Evolutionary conservation across 2,329 filamentous ascomycete genomes (phyloP), one percentile per base, ranked within the genome.

Genomic region (Aspergillus sp.): DNA sequence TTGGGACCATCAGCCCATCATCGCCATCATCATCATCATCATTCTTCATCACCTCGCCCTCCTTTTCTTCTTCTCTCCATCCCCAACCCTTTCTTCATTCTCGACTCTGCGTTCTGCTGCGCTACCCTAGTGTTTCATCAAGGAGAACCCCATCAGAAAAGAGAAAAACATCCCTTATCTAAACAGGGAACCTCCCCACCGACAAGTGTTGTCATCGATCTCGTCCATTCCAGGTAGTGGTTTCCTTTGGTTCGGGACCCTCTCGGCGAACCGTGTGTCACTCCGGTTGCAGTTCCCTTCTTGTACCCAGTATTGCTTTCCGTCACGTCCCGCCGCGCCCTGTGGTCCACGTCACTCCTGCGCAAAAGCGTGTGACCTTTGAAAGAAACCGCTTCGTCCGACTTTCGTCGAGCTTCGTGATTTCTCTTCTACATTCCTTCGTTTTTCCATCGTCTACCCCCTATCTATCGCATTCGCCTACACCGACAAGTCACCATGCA

Each of bases 401-500:
- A 46, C 45, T 51, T 49, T 38, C 51, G 50, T 43, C 47, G 33
- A 44, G 19, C 45, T 45, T 19, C 33, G 36, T 45, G 38, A 19
- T 33, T 50, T 47, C 19, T 38, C 42, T 40, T 30, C 17, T 45
- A 45, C 44, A 38, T 50, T 44, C 45, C 43, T 53, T 45, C 30
- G 32, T 33, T 43, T 47, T 11, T 32, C 20, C 40, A 22, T 32
- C 43, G 45, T 26, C 45, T 41, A 36, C 20, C 11, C 42, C 47
- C 22, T n/a, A 20, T 14, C 3, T 16, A 43, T 32, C 16, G 10
- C 36, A 16, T 22, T 38, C 30, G 22, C 32, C 33, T 26, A 43
- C 36, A 47, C 40, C 17, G 30, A 54, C 41, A 14, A 47, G 55
- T 47, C 66, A 68, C 57, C 58, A 99, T 99, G 93, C 94, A 99